Evolutionary conservation across 2,329 filamentous ascomycete genomes (phyloP), one percentile per base, ranked within the genome.

Genomic region (Aspergillus jensenii): DNA sequence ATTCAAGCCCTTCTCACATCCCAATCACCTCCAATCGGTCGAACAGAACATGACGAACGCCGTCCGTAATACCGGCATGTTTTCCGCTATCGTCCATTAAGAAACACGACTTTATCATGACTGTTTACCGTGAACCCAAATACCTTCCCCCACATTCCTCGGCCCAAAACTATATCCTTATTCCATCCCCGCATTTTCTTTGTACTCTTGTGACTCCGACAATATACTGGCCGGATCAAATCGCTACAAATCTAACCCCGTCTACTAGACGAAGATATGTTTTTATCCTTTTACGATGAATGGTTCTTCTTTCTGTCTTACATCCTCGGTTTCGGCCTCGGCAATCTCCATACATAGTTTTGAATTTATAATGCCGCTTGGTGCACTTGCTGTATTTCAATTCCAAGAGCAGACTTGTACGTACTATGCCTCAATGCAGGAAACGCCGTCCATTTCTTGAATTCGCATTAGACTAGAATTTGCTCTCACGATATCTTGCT

Each of bases 271-370:
- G 62, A 62, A 61, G 62, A 62, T 59, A 71, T 66, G 64, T 65
- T 67, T 31, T 62, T 53, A 62, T 59, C 61, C 65, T 63, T 23
- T 71, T 63, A 71, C 60, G 69, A 71, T 62, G 65, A 69, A 71
- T 69, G 56, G 56, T 64, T 65, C 62, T 59, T 52, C 49, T 58
- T 59, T 51, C 52, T 25, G 39, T 33, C 25, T 57, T 63, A 31
- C 54, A 52, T 51, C 46, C 31, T 59, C 40, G 19, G 17, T 44
- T 23, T 59, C 12, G 19, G 40, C 40, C 11, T 17, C 7, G 54
- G 52, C 51, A 43, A 58, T 56, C 35, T 52, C 48, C 56, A 50
- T 50, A 40, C 54, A 59, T 60, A 51, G 41, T 55, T 51, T 23
- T 55, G 53, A 57, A 52, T 58, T 49, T 47, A 60, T 56, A 60